Evolutionary conservation across 2,329 filamentous ascomycete genomes (phyloP).

Genomic region (Paraphaeosphaeria minitans): DNA sequence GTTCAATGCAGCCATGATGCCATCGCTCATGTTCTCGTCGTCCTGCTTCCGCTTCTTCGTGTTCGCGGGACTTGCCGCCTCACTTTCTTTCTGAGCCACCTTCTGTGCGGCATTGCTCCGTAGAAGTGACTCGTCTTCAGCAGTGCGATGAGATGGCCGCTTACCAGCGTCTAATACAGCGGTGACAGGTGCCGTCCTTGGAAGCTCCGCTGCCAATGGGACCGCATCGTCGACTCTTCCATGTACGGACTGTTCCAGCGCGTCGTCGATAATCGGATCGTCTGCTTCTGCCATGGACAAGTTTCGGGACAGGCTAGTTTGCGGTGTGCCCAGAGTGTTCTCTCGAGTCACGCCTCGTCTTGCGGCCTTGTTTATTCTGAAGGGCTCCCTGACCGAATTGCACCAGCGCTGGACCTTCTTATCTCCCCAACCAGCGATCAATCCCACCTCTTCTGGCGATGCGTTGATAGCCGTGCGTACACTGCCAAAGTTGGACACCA

Average conservation of each 20-base stretch:
- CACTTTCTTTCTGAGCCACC: constrained; percentile 23
- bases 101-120: constrained; percentile 20
- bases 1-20: constrained; percentile 63
- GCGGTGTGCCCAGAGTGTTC: constrained; percentile 20
- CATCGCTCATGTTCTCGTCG: constrained; percentile 59
- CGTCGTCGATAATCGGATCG: constrained; percentile 16
- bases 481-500: constrained; percentile 92
- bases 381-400: constrained; percentile 80
- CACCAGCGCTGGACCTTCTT: constrained; percentile 92
- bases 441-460: constrained; percentile 78
- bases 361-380: constrained; percentile 74
- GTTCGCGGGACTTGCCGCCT: constrained; percentile 17
- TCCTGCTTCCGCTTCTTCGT: constrained; percentile 43
- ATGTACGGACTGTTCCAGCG: constrained; percentile 29
- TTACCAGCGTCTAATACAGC: constrained; percentile 42
- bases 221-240: constrained; percentile 38
- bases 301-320: constrained; percentile 38
- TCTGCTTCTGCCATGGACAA: constrained; percentile 34
- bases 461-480: constrained; percentile 87
- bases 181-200: constrained; percentile 25
- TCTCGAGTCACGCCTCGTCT: constrained; percentile 55
- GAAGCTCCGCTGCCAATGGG: constrained; percentile 33
- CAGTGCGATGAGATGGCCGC: constrained; percentile 40
- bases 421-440: constrained; percentile 92
- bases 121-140: constrained; percentile 34